Conservation (phyloP, 2,329 filamentous ascomycete genomes). For the Fusarium fujikuroi region DNA sequence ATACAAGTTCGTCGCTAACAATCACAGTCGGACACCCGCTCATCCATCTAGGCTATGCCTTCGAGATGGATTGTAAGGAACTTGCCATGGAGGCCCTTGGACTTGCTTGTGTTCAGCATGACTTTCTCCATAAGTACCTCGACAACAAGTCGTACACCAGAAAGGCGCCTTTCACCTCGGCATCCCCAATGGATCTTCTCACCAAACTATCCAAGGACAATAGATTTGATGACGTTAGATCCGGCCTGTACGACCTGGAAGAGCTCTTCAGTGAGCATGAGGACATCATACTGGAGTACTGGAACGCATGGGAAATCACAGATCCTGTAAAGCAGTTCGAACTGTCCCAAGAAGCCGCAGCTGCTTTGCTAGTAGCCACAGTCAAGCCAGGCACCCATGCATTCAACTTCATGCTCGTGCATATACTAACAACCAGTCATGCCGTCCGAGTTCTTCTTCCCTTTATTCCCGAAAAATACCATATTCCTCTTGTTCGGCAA, state of each 20-base stretch:
- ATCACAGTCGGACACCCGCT: slow-evolving; percentile 82
- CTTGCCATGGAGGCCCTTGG: slow-evolving; percentile 89
- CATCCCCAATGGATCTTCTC: slow-evolving; percentile 76
- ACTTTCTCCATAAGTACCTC: slow-evolving; percentile 72
- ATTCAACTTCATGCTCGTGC: slow-evolving; percentile 86
- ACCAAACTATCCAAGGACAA: slow-evolving; percentile 74
- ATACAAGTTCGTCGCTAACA: slow-evolving; percentile 33
- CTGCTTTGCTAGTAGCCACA: slow-evolving; percentile 71
- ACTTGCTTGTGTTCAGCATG: slow-evolving; percentile 69
- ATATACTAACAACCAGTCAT: slow-evolving; percentile 86
- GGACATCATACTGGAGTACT: slow-evolving; percentile 81
- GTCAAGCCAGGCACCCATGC: slow-evolving; percentile 66
- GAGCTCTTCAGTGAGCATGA: slow-evolving; percentile 76
- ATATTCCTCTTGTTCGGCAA: slow-evolving; percentile 78
- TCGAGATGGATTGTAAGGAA: slow-evolving; percentile 86
- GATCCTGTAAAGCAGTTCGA: slow-evolving; percentile 80
- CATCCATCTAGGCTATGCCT: slow-evolving; percentile 96
- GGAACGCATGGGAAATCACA: slow-evolving; percentile 84
- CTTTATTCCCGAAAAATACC: slow-evolving; percentile 76
- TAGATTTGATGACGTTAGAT: slow-evolving; percentile 70
- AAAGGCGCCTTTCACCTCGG: slow-evolving; percentile 67
- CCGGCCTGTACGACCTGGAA: slow-evolving; percentile 71
- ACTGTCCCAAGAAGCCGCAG: slow-evolving; percentile 71
- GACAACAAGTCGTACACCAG: slow-evolving; percentile 78
- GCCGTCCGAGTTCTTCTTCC: slow-evolving; percentile 89